Evolutionary conservation across 2,329 filamentous ascomycete genomes (phyloP).

Genomic region (Alternaria sp.): DNA sequence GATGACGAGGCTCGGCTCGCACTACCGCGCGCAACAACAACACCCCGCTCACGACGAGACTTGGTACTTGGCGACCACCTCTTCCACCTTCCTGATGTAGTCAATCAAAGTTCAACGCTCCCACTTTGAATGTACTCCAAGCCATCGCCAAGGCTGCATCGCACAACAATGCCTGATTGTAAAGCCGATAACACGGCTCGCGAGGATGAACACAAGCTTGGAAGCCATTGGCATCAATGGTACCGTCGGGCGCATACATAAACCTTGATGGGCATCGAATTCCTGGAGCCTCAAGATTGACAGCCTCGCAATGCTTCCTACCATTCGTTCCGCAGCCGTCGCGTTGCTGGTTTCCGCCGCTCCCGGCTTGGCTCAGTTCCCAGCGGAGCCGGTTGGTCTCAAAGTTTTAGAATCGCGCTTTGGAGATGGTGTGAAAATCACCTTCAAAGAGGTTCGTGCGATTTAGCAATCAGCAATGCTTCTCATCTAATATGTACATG

Average conservation of each 20-base stretch:
- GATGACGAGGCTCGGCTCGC: conserved; percentile 1
- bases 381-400: conserved; percentile 12
- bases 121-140: background rate
- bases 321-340: background rate
- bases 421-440: conserved; percentile 29
- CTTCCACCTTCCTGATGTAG: conserved; percentile 6
- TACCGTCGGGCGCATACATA: background rate
- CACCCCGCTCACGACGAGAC: conserved; percentile 5
- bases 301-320: conserved; percentile 7
- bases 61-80: conserved; percentile 1
- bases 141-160: background rate
- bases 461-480: background rate
- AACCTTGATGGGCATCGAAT: background rate
- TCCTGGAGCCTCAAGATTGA: background rate
- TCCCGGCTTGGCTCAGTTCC: conserved; percentile 19
- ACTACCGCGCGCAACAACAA: background rate
- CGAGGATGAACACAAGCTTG: background rate
- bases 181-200: background rate
- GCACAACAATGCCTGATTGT: background rate
- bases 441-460: conserved; percentile 31
- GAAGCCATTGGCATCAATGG: conserved; percentile 1
- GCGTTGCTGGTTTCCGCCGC: conserved; percentile 12
- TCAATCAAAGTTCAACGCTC: background rate
- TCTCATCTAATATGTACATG: background rate
- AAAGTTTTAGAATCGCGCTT: conserved; percentile 27